Conservation (phyloP, 495 filamentous ascomycete genomes). For the Aspergillus homomorphus region DNA sequence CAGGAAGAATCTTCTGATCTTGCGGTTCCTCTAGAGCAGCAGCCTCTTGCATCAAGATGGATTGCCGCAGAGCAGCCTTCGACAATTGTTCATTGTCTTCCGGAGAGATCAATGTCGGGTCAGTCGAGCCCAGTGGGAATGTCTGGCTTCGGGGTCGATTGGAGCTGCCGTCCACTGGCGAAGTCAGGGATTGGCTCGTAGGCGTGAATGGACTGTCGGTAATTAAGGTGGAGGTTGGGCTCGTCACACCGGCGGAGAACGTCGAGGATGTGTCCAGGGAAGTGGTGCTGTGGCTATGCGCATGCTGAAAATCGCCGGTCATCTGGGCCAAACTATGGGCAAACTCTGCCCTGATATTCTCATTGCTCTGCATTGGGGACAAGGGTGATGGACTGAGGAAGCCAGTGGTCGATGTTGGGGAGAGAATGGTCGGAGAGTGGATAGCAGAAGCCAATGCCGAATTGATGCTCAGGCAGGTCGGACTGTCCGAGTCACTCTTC, state of each 20-base stretch:
- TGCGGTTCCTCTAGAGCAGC: conserved; percentile 53
- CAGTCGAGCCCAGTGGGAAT: conserved; percentile 67
- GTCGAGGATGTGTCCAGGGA: conserved; percentile 59
- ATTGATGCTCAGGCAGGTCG: conserved; percentile 43
- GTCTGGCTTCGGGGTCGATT: conserved; percentile 88
- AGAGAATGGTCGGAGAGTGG: conserved; percentile 66
- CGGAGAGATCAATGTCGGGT: conserved; percentile 68
- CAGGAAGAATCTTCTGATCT: conserved; percentile 15
- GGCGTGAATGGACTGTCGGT: conserved; percentile 70
- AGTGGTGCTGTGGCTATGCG: conserved; percentile 55
- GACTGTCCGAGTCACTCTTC: conserved; percentile 51
- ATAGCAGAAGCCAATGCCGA: conserved; percentile 53
- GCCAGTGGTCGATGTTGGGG: conserved; percentile 66
- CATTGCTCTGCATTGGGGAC: conserved; percentile 65
- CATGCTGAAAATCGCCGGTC: conserved; percentile 49
- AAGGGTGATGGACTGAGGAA: conserved; percentile 63
- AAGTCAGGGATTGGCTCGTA: conserved; percentile 60
- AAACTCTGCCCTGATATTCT: conserved; percentile 55
- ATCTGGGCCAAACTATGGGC: conserved; percentile 52
- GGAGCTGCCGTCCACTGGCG: conserved; percentile 49
- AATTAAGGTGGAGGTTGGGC: conserved; percentile 83
- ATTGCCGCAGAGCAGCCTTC: conserved; percentile 53
- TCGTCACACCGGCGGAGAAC: conserved; percentile 72
- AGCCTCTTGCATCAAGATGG: conserved; percentile 67
- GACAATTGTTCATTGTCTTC: conserved; percentile 60